Base-by-base conservation (phyloP, 768 basidiomycete genomes). In the Solioccasus polychromus region DNA sequence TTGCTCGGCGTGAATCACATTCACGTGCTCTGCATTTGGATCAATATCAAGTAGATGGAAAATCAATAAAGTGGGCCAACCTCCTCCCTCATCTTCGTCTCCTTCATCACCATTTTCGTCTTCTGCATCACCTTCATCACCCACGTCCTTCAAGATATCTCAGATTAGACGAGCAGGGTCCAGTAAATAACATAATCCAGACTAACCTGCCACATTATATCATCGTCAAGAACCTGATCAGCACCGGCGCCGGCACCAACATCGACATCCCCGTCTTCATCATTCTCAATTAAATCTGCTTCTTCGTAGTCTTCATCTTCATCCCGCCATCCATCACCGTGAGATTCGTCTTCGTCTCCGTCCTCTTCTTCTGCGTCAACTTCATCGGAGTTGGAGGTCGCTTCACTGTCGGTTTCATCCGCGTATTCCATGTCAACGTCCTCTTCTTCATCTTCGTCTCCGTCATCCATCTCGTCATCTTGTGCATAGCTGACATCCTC, bases 401-500 rank as follows among this genome's bases (percentile, higher is more conserved):
- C 86, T 48, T 88, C 88, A 50, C 86, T 90, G 20, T 84, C 87
- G 1, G 85, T 84, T 47, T 85, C 88, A 17, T 90, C 91, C 5
- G 79, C 89, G 51, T 85, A 88, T 37, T 92, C 92, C 82, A 88
- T 88, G 35, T 90, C 90, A 31, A 88, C 85, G 43, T 92, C 91
- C 45, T 83, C 86, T 3, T 87, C 89, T 15, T 84, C 84, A 14
- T 82, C 85, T 3, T 79, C 89, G n/a, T 80, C 88, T 43, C 83
- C 85, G 10, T 85, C 89, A 38, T 85, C 88, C 77, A 89, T 88
- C 38, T 80, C 85, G 35, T 88, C 88, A 45, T 86, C 86, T 57
- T 66, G 57, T 47, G 71, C 62, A 61, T 80, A 88, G 47, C 83
- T 77, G 8, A 77, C 75, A 51, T 89, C 89, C 48, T 91, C 89